Conservation (phyloP, 2,329 filamentous ascomycete genomes). For the Exutisphaerella laricina region DNA sequence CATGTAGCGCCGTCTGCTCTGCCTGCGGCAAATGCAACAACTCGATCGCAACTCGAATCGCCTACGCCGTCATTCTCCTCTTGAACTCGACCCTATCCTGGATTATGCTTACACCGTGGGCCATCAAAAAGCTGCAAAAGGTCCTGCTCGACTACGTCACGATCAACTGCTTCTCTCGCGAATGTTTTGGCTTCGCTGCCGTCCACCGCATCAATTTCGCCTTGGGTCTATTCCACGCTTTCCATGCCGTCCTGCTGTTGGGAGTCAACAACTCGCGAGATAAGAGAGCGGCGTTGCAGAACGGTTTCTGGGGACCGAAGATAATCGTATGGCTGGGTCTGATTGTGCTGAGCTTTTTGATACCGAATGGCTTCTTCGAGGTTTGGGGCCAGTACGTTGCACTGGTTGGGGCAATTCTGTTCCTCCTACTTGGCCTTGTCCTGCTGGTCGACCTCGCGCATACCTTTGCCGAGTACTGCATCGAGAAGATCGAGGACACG, state of each 20-base stretch:
- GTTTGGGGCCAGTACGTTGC: slow-evolving; percentile 95
- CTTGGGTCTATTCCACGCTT: slow-evolving; percentile 85
- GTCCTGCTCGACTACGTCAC: slow-evolving; percentile 93
- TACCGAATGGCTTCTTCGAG: slow-evolving; percentile 90
- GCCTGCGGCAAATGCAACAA: slow-evolving; percentile 96
- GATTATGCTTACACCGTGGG: slow-evolving; percentile 99
- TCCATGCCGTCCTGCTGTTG: slow-evolving; percentile 76
- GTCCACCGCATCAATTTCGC: slow-evolving; percentile 98
- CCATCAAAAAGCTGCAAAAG: slow-evolving; percentile 89
- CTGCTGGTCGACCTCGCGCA: slow-evolving; percentile 92
- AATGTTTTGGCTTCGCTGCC: slow-evolving; percentile 92
- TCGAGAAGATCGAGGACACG: slow-evolving; percentile 84
- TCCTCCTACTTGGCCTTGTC: slow-evolving; percentile 86
- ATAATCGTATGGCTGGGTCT: slow-evolving; percentile 81
- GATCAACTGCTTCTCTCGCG: slow-evolving; percentile 76
- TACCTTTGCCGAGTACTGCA: slow-evolving; percentile 93
- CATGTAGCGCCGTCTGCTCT: slow-evolving; percentile 91
- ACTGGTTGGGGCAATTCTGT: slow-evolving; percentile 81
- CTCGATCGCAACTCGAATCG: slow-evolving; percentile 94
- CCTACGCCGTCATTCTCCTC: slow-evolving; percentile 74
- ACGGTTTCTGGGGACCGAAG: slow-evolving; percentile 99
- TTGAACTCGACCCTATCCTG: slow-evolving; percentile 95
- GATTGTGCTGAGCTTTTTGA: slow-evolving; percentile 88
- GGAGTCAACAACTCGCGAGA: slow-evolving; percentile 85
- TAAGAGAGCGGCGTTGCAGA: slow-evolving; percentile 81